Percentiles rank a stretch among this genome's conserved stretches.
Evolutionary conservation across 2,329 filamentous ascomycete genomes (phyloP).

Genomic region (Ambrosiella xylebori): DNA sequence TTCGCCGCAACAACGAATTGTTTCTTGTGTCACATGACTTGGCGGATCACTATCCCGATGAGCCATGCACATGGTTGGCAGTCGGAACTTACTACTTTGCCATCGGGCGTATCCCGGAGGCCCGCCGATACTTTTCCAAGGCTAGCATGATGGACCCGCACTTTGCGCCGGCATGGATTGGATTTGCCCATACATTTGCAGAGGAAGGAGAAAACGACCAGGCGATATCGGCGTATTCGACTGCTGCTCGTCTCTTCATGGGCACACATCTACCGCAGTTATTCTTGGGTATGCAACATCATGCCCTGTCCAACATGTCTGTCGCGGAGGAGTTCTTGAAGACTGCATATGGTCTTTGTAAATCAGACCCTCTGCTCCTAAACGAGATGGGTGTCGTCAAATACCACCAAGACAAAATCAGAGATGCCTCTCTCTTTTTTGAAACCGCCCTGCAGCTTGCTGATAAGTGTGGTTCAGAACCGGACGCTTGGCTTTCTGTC

Average conservation of each 20-base stretch:
- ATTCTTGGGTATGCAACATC: slow-evolving; percentile 96
- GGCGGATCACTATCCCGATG: slow-evolving; percentile 76
- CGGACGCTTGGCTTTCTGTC: slow-evolving; percentile 65
- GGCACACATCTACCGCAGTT: slow-evolving; percentile 91
- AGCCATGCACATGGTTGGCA: slow-evolving; percentile 83
- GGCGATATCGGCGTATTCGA: slow-evolving; percentile 93
- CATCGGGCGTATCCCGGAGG: slow-evolving; percentile 79
- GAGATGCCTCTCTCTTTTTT: slow-evolving; percentile 64
- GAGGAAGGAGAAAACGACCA: slow-evolving; percentile 97
- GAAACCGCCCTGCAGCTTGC: slow-evolving; percentile 59
- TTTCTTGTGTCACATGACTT: slow-evolving; percentile 88
- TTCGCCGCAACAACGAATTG: slow-evolving; percentile 69
- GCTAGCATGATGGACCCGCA: slow-evolving; percentile 95
- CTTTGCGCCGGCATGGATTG: slow-evolving; percentile 95
- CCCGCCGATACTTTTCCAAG: slow-evolving; percentile 90
- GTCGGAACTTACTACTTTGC: slow-evolving; percentile 90
- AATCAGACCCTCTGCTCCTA: slow-evolving; percentile 71
- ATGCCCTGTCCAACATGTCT: slow-evolving; percentile 85
- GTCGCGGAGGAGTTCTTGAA: slow-evolving; percentile 89
- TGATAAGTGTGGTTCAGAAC: slow-evolving; percentile 64
- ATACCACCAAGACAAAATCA: slow-evolving; percentile 71
- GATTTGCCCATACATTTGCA: slow-evolving; percentile 95
- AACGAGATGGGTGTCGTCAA: slow-evolving; percentile 96
- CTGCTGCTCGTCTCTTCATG: slow-evolving; percentile 85
- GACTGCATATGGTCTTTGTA: slow-evolving; percentile 68